A percentile compares a stretch with the other conserved stretches of the same genome.
Evolutionary conservation across 371 early-diverging fungal species (phyloP).

Genomic region (Nematocida parisii): DNA sequence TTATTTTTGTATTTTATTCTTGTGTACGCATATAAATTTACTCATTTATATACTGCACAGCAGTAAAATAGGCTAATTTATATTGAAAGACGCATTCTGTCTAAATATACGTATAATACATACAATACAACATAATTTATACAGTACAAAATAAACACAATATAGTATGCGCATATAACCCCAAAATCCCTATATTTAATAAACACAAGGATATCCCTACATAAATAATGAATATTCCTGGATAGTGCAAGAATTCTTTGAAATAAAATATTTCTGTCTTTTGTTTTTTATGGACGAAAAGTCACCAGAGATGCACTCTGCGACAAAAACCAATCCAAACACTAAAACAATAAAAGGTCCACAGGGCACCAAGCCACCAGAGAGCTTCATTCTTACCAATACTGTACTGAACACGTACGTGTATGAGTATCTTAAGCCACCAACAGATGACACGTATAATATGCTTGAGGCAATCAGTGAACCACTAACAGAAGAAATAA

Average conservation of each 20-base stretch:
- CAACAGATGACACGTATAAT: conserved; percentile 20
- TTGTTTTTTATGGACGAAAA: conserved; percentile 31
- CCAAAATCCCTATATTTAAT: too few relatives aligned
- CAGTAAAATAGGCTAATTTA: too few relatives aligned
- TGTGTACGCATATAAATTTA: too few relatives aligned
- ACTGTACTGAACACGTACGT: conserved; percentile 39
- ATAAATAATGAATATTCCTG: too few relatives aligned
- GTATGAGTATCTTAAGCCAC: conserved; percentile 39
- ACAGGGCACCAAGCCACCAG: neutral
- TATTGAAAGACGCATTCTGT: too few relatives aligned
- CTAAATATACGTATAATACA: too few relatives aligned
- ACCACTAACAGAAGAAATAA: neutral
- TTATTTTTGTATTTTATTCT: too few relatives aligned
- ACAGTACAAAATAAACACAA: too few relatives aligned
- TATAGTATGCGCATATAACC: too few relatives aligned
- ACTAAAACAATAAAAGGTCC: conserved; percentile 18
- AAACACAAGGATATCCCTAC: too few relatives aligned
- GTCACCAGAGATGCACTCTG: neutral
- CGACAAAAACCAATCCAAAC: conserved; percentile 5
- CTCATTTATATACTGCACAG: too few relatives aligned
- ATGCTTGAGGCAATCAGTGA: conserved; percentile 15
- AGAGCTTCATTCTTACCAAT: conserved; percentile 32
- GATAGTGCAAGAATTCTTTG: neutral
- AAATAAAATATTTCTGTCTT: conserved; percentile 14
- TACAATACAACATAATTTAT: too few relatives aligned